Base-by-base conservation (phyloP, 2,329 filamentous ascomycete genomes). In the Alternaria tenuissima region DNA sequence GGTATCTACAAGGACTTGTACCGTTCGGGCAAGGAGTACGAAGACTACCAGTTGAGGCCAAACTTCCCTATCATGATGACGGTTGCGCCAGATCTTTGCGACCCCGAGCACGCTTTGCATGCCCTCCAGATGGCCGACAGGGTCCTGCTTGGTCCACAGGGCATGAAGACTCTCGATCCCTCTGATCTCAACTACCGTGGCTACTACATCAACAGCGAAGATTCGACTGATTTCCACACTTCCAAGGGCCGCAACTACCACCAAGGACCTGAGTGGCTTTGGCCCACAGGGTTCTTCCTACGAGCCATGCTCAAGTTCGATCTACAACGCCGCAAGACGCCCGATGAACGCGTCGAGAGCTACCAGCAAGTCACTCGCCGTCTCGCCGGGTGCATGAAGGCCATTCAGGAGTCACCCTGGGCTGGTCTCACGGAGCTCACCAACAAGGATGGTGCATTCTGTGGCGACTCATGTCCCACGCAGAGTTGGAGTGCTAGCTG, bases 1-100 rank as follows among this genome's bases (percentile, higher is more conserved):
- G 96, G 95, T 62, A 96, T 99, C 75, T 99, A 99, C 87, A 99
- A 99, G 81, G 95, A 99, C 77, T 82, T 98, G 18, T 97, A 97
- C 85, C 89, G 87, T 67, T 96, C 93, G 47, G 93, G 93, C 64
- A 98, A 97, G 79, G 92, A 95, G 76, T 97, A 96, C 75, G 93
- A 98, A 76, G 95, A 99, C 80, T 99, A 99, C 80, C 95, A 99
- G 78, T 87, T 99, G 42, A 92, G 95, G 24, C 85, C 92, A 63
- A 99, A 99, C 81, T 98, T 96, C 81, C 87, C 94, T 32, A 94
- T 99, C 66, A 93, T 94, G 68, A 98, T 99, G 95, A 88, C 91
- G 2, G 94, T 96, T 0, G 94, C 96, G 0, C 92, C 95, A 0
- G 90, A 92, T 26, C 87, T 99, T 14, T 99, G 99, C 77, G 87